A percentile compares a stretch with the other conserved stretches of the same genome.
Conservation (phyloP, 129 eudicot genomes). For the Rutidosis leptorrhynchoides region DNA sequence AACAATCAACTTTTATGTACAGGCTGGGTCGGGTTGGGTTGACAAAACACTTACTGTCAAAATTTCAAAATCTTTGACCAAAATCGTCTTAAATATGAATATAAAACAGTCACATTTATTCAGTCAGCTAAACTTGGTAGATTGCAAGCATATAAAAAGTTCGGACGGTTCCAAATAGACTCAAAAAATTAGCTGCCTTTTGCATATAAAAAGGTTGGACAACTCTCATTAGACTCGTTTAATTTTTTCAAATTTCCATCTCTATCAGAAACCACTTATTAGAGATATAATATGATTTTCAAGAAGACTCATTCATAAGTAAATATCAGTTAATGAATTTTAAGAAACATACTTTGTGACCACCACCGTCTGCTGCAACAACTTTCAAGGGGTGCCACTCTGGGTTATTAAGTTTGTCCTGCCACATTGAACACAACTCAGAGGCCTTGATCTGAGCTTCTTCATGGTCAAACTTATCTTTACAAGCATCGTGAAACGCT, state of each 20-base stretch:
- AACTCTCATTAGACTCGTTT: not conserved
- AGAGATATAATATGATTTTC: too few relatives aligned
- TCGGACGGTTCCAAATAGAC: not conserved
- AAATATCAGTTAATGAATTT: not conserved
- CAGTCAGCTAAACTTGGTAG: not conserved
- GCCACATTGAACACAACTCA: constrained; percentile 78
- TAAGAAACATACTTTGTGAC: constrained; percentile 33
- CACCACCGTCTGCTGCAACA: constrained; percentile 34
- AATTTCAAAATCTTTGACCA: too few relatives aligned
- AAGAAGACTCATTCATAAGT: too few relatives aligned
- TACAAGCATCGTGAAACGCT: constrained; percentile 49
- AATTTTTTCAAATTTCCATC: too few relatives aligned
- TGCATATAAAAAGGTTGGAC: not conserved
- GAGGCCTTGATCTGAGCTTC: constrained; percentile 69
- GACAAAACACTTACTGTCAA: not conserved
- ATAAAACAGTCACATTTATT: not conserved
- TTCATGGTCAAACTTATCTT: constrained; percentile 40
- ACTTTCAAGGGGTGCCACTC: constrained; percentile 72
- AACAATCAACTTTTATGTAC: not conserved
- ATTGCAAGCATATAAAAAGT: not conserved
- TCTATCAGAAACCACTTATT: not conserved
- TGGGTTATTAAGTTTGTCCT: constrained; percentile 63
- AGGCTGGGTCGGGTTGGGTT: not conserved
- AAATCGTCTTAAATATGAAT: not conserved
- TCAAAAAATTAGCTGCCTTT: too few relatives aligned